A percentile compares a stretch with the other conserved stretches of the same genome.
Evolutionary conservation across 352 stramenopile genomes (phyloP).

Genomic region (Phytopythium boreale): DNA sequence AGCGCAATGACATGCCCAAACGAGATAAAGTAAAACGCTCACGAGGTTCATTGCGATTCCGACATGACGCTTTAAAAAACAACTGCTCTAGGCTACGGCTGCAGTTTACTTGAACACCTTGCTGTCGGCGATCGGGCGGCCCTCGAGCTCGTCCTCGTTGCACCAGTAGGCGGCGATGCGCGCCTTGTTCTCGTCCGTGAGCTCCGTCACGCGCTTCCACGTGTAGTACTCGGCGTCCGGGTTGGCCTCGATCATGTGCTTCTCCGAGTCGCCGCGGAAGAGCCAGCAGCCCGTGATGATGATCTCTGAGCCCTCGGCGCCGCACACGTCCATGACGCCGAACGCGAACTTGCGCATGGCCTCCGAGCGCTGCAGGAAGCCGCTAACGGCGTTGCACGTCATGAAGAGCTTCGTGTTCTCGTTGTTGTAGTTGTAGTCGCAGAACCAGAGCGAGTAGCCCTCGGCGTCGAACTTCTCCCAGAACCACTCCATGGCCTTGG

Average conservation of each 20-base stretch:
- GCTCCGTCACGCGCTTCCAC: slow-evolving; percentile 83
- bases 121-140: slow-evolving; percentile 86
- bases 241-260: slow-evolving; percentile 90
- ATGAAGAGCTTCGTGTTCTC: slow-evolving; percentile 94
- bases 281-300: slow-evolving; percentile 91
- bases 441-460: slow-evolving; percentile 91
- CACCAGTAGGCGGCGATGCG: slow-evolving; percentile 88
- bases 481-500: slow-evolving; percentile 90
- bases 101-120: slow-evolving; percentile 93
- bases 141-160: slow-evolving; percentile 86
- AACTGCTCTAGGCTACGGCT: neutral
- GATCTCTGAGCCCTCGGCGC: slow-evolving; percentile 61
- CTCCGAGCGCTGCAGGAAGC: slow-evolving; percentile 92
- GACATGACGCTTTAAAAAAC: slow-evolving; percentile 1
- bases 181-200: slow-evolving; percentile 71
- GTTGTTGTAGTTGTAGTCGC: slow-evolving; percentile 93
- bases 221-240: slow-evolving; percentile 93
- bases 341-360: slow-evolving; percentile 93
- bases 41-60: slow-evolving; percentile 1
- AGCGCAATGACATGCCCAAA: no score
- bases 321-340: slow-evolving; percentile 81
- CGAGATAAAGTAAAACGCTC: neutral
- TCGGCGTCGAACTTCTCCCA: slow-evolving; percentile 88
- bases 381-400: slow-evolving; percentile 89
- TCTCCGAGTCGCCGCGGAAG: slow-evolving; percentile 83